phyloP scores from a whole-genome alignment of 108 stramenopile genomes.

The Pseudonitzschia pungens region DNA sequence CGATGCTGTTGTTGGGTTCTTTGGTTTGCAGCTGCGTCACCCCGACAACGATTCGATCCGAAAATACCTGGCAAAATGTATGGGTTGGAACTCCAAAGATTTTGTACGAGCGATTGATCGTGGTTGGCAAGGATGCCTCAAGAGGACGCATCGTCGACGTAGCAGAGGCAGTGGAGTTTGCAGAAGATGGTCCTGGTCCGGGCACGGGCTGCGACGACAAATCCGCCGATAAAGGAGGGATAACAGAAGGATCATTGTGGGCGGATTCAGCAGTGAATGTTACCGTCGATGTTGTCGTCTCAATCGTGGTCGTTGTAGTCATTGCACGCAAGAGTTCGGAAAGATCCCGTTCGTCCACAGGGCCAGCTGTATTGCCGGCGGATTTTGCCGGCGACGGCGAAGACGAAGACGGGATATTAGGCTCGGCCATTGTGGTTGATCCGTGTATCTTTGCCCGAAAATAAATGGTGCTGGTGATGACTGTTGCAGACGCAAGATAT shows the following conservation, averaged over 20 bases:
- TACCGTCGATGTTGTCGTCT: neutral
- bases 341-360: neutral
- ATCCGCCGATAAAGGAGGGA: neutral
- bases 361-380: too few relatives aligned
- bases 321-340: slow-evolving; percentile 11
- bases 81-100: slow-evolving; percentile 39
- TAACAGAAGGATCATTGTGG: too few relatives aligned
- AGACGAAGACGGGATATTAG: too few relatives aligned
- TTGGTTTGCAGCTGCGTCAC: slow-evolving; percentile 32
- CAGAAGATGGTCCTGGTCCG: neutral
- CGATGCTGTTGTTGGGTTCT: neutral
- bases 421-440: too few relatives aligned
- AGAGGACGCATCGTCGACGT: neutral
- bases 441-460: too few relatives aligned
- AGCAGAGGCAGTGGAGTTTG: neutral
- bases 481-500: too few relatives aligned
- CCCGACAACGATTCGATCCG: slow-evolving; percentile 50
- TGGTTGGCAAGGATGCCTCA: slow-evolving; percentile 29
- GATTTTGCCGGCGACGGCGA: too few relatives aligned
- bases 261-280: neutral
- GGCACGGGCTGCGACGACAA: too few relatives aligned
- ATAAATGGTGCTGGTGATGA: too few relatives aligned
- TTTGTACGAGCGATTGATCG: slow-evolving; percentile 38
- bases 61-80: slow-evolving; percentile 46
- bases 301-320: slow-evolving; percentile 13